Base-by-base conservation (phyloP, 345 rosid genomes). In the Brassica incana region DNA sequence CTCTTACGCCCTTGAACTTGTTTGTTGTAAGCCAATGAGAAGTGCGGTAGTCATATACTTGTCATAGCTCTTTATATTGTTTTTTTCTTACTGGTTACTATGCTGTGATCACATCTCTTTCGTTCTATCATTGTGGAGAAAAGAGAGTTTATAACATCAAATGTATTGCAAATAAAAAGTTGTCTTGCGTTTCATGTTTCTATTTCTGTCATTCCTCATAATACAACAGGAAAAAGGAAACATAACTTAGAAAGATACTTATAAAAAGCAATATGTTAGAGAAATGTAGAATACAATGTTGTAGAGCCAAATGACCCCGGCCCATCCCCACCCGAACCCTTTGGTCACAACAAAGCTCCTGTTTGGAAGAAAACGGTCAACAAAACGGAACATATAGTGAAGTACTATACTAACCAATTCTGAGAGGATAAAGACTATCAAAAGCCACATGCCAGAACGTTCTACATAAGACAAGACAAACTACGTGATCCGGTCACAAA, bases 271-370 rank as follows among this genome's bases (percentile, higher is more conserved):
- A 90, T 64, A 84, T 95, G 98, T 20, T 20, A 95, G 94, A 7
- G 98, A 98, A 80, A 95, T 65, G 75, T 93, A 95, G 86, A 87
- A 86, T 69, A 92, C 81, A 65, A 95, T 82, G 80, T 95, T 95
- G 69, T 91, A 95, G 40, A 95, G 94, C 99, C 99, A 95, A 77
- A 93, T 88, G 56, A 95, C 98, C 10, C 98, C 98, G 6, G 99
- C 98, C 99, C 99, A 95, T 71, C 97, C 97, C 99, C 99, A 95
- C 43, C 98, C 99, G 27, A 95, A 92, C 30, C 98, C 99, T 85
- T 93, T 93, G 25, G 93, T 93, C 1, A 94, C 98, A 65, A 97
- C 94, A 80, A 95, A 95, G 80, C 90, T 85, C 98, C 99, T 95
- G 85, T 76, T 64, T 35, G 59, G 14, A 61, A 81, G 5, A 78